Base-by-base conservation (phyloP, 139 green algal genomes). In the Monoraphidium neglectum region DNA sequence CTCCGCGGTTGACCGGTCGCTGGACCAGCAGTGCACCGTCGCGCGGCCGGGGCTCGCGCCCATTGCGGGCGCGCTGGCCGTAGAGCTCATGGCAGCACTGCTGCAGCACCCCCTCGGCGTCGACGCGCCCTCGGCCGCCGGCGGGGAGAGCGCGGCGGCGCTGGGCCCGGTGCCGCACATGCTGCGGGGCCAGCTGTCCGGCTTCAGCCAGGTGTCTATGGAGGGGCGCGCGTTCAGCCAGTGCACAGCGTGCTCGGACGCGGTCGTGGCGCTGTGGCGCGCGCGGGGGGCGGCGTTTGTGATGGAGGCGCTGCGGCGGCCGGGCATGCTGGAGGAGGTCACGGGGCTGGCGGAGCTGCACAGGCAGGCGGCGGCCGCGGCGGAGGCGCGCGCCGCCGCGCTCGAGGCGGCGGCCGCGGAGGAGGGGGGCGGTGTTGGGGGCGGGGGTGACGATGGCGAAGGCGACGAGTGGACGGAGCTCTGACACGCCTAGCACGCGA, bases 11-110 rank as follows among this genome's bases (percentile, higher is more conserved):
- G 88, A 98, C 70, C 80, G 94, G 6, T 90, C 93, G 2, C 77
- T 99, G 63, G 96, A 99, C 87, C 93, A 99, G 88, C 95, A 98
- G 80, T 98, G 94, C 92, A 98, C 94, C 15, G 94, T 97, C 35
- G 91, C 92, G 2, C 77, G 94, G 16, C 94, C 94, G 0, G 96
- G 96, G 0, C 85, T 99, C 35, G 94, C 93, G 12, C 78, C 86
- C 43, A 95, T 99, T 35, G 95, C 96, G 32, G 89, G 87, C 10
- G 87, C 94, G 10, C 82, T 98, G 60, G 93, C 93, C 12, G 94
- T 95, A 16, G 96, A 99, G 85, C 77, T 99, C 28, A 76, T 96
- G 72, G 91, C 93, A 18, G 86, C 92, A 8, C 47, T 93, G 74
- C 43, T 96, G 77, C 86, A 96, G 77, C 92, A 98, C 72, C 91